These are phyloP conservation scores for Climacium dendroides DNA, from an alignment of 225 moss, liverwort and hornwort species.

Conservation along the genomic window DNA sequence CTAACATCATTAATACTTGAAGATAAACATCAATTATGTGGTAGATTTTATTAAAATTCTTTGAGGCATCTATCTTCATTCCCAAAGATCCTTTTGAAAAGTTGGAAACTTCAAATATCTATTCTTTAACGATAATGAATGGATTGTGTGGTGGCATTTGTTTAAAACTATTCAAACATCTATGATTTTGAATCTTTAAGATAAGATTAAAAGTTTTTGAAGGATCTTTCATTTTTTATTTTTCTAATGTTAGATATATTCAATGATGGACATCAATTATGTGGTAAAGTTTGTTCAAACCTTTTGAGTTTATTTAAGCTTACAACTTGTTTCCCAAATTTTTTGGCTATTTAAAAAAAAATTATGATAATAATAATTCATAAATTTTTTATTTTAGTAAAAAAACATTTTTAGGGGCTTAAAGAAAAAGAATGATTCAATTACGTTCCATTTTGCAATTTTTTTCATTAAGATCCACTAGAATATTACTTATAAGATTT, in stretches of 20 bases:
- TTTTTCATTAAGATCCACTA: background rate
- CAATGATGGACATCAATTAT: background rate
- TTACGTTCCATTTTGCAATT: no score
- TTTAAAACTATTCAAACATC: background rate
- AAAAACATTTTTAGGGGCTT: background rate
- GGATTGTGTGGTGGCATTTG: background rate
- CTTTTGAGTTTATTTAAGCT: no score
- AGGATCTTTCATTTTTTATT: background rate
- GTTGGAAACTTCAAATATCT: background rate
- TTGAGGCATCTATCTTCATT: background rate
- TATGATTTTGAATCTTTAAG: background rate
- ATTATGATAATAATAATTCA: background rate
- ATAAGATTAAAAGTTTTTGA: fast-evolving
- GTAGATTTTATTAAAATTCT: background rate
- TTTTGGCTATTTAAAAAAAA: background rate
- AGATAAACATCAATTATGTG: background rate
- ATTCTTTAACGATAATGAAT: background rate
- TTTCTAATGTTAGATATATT: background rate
- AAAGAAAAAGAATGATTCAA: no score
- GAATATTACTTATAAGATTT: background rate
- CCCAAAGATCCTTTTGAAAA: background rate
- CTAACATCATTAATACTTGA: background rate
- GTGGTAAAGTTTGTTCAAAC: background rate
- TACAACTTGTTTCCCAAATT: no score
- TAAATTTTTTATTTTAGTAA: no score